A percentile compares a stretch with the other conserved stretches of the same genome.
phyloP scores from a whole-genome alignment of 2,329 filamentous ascomycete species.

The Hymenoscyphus occultus region DNA sequence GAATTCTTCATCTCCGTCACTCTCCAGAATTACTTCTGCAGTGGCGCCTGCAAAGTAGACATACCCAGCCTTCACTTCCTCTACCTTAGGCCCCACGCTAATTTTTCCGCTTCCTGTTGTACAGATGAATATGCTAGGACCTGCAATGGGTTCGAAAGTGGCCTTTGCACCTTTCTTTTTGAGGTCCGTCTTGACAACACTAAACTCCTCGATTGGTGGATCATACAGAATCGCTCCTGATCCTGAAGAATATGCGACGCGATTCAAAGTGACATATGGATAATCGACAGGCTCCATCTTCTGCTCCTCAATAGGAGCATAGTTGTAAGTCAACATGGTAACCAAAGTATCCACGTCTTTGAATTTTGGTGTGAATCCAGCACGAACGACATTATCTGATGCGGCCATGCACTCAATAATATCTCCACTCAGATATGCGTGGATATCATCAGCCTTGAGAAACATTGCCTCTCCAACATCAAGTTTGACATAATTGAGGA shows the following conservation, averaged over 20 bases:
- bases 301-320: constrained; percentile 90
- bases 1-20: constrained; percentile 67
- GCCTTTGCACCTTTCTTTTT: constrained; percentile 71
- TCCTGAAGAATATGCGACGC: constrained; percentile 73
- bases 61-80: constrained; percentile 70
- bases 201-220: constrained; percentile 95
- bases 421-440: constrained; percentile 89
- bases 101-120: constrained; percentile 81
- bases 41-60: constrained; percentile 86
- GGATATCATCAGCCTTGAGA: constrained; percentile 93
- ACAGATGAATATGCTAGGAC: constrained; percentile 90
- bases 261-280: constrained; percentile 79
- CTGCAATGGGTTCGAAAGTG: constrained; percentile 82
- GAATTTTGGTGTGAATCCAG: constrained; percentile 97
- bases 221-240: constrained; percentile 79
- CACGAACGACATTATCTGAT: constrained; percentile 97
- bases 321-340: constrained; percentile 90
- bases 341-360: constrained; percentile 91
- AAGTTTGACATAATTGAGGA: constrained; percentile 91
- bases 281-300: constrained; percentile 88
- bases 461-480: constrained; percentile 92
- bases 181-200: constrained; percentile 77
- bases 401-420: constrained; percentile 99
- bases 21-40: constrained; percentile 78
- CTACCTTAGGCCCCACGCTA: constrained; percentile 75